Evolutionary conservation across 164 flowering plant species (phyloP), one percentile per base, ranked within the genome.

Genomic region (Sedum album): DNA sequence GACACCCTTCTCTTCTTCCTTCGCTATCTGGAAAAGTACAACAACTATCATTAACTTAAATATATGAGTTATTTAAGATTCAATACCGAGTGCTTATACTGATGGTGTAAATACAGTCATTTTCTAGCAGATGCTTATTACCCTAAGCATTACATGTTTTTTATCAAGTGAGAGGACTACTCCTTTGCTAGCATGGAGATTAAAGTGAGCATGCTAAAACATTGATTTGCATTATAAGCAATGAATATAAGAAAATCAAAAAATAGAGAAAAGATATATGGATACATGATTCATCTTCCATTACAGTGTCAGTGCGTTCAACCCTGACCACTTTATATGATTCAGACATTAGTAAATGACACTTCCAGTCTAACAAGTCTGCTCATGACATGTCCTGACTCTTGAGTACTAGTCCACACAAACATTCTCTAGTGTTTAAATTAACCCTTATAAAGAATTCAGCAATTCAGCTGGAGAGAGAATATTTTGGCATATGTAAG

Each of bases 1-100:
- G 49, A 92, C 97, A 66, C 99, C 99, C 88, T 95, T 95, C 67
- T 91, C 97, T 80, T 95, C 99, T 69, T 88, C 94, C 78, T 82
- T 92, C 8, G 97, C 99, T 78, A 92, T 95, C 99, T 95, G 87
- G 26, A 66, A 62, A 18, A 39, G 28, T 25, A 73, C 21, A 13
- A 28, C 17, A 26, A 28, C 33, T 57, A 57, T 57, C 62, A 57
- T 6, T 28, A 30, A 57, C 33, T 25, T 53, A 57, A 7, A 57
- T 28, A 11, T 51, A 2, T 5, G n/a, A 31, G 30, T 6, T 55
- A 7, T 11, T 4, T 25, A 8, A 25, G 13, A 7, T 21, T 21
- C 15, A 21, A 25, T n/a, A n/a, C n/a, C n/a, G n/a, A 55, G 2
- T 13, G 30, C 17, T 6, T 25, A 55, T 25, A 13, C 17, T 25